Evolutionary conservation across 2,329 filamentous ascomycete genomes (phyloP).

Genomic region (Ophioceras dolichostomum): DNA sequence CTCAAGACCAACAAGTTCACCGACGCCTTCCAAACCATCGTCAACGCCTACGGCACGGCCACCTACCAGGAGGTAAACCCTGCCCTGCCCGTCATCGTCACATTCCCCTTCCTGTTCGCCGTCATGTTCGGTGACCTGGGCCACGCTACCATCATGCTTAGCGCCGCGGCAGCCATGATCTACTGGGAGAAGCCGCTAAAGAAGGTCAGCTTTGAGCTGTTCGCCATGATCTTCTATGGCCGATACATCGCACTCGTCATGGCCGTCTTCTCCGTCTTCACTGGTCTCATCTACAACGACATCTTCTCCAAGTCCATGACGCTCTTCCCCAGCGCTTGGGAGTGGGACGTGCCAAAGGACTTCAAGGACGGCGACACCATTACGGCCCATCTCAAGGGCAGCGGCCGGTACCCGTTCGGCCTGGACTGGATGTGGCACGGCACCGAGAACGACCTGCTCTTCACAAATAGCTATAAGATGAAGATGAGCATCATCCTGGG

Average conservation of each 20-base stretch:
- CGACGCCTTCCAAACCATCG: slow-evolving; percentile 95
- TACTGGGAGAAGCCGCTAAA: slow-evolving; percentile 89
- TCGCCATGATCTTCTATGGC: slow-evolving; percentile 97
- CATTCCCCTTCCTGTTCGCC: slow-evolving; percentile 98
- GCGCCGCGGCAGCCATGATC: slow-evolving; percentile 82
- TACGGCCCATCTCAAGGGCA: slow-evolving; percentile 49
- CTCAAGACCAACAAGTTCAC: slow-evolving; percentile 99
- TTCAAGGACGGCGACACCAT: slow-evolving; percentile 56
- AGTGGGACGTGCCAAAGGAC: slow-evolving; percentile 55
- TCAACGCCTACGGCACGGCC: slow-evolving; percentile 94
- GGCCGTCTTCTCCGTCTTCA: slow-evolving; percentile 94
- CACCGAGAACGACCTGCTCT: slow-evolving; percentile 87
- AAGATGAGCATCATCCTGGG: slow-evolving; percentile 97
- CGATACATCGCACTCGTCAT: slow-evolving; percentile 98
- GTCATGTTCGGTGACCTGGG: slow-evolving; percentile 99
- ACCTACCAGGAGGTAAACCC: slow-evolving; percentile 98
- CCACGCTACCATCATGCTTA: slow-evolving; percentile 80
- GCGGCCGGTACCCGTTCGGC: slow-evolving; percentile 89
- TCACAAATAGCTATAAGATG: slow-evolving; percentile 99
- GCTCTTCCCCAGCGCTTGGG: slow-evolving; percentile 81
- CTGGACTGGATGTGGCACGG: slow-evolving; percentile 96
- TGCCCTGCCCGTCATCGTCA: slow-evolving; percentile 86
- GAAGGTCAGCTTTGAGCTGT: slow-evolving; percentile 87
- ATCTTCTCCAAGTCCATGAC: slow-evolving; percentile 90
- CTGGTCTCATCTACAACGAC: slow-evolving; percentile 95